phyloP scores from a whole-genome alignment of 1,284 basidiomycete genomes.

The Ganoderma sinense region DNA sequence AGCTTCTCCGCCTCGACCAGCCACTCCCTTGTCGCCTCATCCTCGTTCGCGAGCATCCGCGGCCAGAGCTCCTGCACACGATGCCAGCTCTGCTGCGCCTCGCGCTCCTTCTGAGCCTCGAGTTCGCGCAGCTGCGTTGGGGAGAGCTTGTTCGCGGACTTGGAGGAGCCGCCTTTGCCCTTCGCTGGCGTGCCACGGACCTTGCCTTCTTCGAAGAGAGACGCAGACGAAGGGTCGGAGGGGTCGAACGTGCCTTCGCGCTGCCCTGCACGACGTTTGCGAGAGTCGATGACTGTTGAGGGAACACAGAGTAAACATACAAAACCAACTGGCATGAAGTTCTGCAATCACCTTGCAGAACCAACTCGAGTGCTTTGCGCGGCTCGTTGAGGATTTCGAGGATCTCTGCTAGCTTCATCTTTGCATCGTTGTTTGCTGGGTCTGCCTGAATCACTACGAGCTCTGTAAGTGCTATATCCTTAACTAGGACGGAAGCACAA shows the following conservation, averaged over 20 bases:
- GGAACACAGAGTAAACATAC: background rate
- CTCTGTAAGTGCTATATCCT: background rate
- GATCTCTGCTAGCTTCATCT: slow-evolving; percentile 89
- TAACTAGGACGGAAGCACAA: background rate
- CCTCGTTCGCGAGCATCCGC: slow-evolving; percentile 45
- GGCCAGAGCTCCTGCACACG: slow-evolving; percentile 57
- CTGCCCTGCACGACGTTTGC: slow-evolving; percentile 55
- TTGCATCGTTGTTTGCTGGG: slow-evolving; percentile 80
- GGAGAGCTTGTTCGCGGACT: slow-evolving; percentile 52
- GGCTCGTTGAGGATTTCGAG: slow-evolving; percentile 87
- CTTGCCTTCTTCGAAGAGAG: slow-evolving; percentile 65
- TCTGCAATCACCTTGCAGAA: slow-evolving; percentile 75
- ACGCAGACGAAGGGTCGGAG: slow-evolving; percentile 40
- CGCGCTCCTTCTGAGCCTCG: slow-evolving; percentile 69
- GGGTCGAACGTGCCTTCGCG: slow-evolving; percentile 34
- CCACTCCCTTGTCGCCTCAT: slow-evolving; percentile 70
- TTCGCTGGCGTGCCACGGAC: slow-evolving; percentile 23
- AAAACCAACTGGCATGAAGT: background rate
- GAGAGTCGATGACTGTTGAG: slow-evolving; percentile 68
- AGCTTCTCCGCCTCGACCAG: slow-evolving; percentile 85
- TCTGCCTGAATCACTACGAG: slow-evolving; percentile 74
- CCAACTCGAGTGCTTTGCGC: slow-evolving; percentile 83
- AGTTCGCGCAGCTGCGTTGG: slow-evolving; percentile 62
- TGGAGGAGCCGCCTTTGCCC: slow-evolving; percentile 41
- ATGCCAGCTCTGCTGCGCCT: slow-evolving; percentile 59